phyloP scores from a whole-genome alignment of 176 grass and related monocot genomes.

The Oryza brachyantha region DNA sequence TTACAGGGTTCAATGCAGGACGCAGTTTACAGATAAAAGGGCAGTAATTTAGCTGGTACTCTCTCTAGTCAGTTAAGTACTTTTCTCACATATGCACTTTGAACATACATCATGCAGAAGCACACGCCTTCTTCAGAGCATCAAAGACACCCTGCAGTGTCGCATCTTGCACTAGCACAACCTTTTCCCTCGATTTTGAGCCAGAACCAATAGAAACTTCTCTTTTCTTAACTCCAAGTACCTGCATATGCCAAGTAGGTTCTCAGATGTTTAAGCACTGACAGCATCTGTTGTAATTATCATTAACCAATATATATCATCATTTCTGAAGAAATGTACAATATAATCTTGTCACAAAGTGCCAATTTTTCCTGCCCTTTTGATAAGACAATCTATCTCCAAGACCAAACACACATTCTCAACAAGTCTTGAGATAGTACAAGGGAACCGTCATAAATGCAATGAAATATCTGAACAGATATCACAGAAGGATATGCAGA shows the following conservation, averaged over 20 bases:
- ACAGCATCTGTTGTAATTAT: not conserved
- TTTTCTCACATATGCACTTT: not conserved
- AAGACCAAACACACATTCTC: not conserved
- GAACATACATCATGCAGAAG: constrained; percentile 29
- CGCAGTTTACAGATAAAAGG: not conserved
- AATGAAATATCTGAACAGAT: not conserved
- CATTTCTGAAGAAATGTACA: not conserved
- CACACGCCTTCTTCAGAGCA: constrained; percentile 67
- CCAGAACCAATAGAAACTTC: constrained; percentile 81
- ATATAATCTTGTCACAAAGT: not conserved
- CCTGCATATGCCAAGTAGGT: constrained; percentile 26
- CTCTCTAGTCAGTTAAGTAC: not conserved
- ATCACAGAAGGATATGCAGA: not conserved
- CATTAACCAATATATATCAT: not conserved
- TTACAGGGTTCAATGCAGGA: not conserved
- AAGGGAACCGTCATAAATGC: not conserved
- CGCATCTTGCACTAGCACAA: constrained; percentile 68
- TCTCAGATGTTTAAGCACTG: not conserved
- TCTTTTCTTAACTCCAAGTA: constrained; percentile 90
- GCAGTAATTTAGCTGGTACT: not conserved
- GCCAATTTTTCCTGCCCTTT: not conserved
- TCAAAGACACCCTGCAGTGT: constrained; percentile 66
- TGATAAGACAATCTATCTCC: not conserved
- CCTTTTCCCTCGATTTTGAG: constrained; percentile 93
- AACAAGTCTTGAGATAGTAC: not conserved